phyloP scores from a whole-genome alignment of 169 alveolate genomes.

The Cryptosporidium canis region DNA sequence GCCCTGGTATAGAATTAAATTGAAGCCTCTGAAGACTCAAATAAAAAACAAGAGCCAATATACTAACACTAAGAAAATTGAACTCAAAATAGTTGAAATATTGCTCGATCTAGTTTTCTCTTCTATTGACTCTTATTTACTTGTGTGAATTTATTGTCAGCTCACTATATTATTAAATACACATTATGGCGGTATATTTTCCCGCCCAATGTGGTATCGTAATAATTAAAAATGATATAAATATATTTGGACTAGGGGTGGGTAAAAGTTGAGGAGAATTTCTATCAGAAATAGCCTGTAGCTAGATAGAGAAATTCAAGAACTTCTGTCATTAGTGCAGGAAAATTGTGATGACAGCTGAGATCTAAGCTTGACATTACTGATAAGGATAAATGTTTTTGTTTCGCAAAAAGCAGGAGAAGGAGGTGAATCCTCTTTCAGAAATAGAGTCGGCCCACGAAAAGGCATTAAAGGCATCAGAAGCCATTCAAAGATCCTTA shows the following conservation, averaged over 20 bases:
- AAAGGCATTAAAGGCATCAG: conserved; percentile 45
- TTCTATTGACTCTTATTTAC: not conserved
- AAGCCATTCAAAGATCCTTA: conserved; percentile 43
- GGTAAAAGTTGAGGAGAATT: not conserved
- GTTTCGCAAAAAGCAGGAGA: conserved; percentile 55
- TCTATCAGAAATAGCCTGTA: not conserved
- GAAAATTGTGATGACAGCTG: not conserved
- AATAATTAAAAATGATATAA: not conserved
- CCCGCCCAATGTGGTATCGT: not conserved
- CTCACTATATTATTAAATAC: not conserved
- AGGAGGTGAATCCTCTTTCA: conserved; percentile 23
- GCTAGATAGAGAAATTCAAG: not conserved
- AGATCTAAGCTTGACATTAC: not conserved
- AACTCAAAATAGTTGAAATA: not conserved
- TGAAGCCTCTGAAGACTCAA: not conserved
- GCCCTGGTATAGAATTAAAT: not conserved
- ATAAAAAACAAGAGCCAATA: not conserved
- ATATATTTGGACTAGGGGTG: not conserved
- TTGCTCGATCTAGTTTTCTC: not conserved
- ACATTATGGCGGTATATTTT: not conserved
- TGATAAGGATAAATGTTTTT: conserved; percentile 28
- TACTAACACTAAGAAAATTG: not conserved
- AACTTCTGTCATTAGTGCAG: not conserved
- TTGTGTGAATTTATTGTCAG: not conserved
- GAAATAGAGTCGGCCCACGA: conserved; percentile 56